These are phyloP conservation scores for Penicillium freii DNA, from an alignment of 2,329 filamentous ascomycete species.

Conservation along the genomic window DNA sequence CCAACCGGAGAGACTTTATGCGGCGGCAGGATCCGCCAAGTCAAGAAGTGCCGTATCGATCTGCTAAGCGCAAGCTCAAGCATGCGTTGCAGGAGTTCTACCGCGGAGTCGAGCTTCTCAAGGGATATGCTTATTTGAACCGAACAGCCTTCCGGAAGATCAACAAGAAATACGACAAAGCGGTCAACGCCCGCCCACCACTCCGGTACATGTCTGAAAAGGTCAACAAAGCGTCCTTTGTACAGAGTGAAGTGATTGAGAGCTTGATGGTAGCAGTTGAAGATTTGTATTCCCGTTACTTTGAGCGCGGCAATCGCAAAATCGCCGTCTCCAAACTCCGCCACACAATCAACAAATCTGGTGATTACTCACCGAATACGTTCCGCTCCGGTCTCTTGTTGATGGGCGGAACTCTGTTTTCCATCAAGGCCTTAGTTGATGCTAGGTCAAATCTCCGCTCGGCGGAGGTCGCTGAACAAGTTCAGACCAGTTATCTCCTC, in stretches of 20 bases:
- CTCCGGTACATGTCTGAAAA: slow-evolving; percentile 86
- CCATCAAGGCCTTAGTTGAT: slow-evolving; percentile 64
- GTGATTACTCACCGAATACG: slow-evolving; percentile 58
- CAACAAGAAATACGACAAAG: slow-evolving; percentile 98
- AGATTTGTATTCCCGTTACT: slow-evolving; percentile 90
- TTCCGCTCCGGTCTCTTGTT: slow-evolving; percentile 65
- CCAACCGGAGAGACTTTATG: slow-evolving; percentile 50
- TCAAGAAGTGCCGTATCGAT: slow-evolving; percentile 71
- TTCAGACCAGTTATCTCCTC: slow-evolving; percentile 66
- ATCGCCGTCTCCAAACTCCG: slow-evolving; percentile 84
- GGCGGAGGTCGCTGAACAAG: slow-evolving; percentile 48
- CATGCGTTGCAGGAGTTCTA: slow-evolving; percentile 90
- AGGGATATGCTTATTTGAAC: slow-evolving; percentile 86
- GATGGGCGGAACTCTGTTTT: slow-evolving; percentile 65
- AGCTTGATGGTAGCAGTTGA: slow-evolving; percentile 76
- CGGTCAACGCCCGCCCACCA: slow-evolving; percentile 71
- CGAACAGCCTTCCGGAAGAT: slow-evolving; percentile 93
- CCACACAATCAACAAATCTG: slow-evolving; percentile 61
- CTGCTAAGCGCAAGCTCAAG: slow-evolving; percentile 89
- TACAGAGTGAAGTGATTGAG: slow-evolving; percentile 82
- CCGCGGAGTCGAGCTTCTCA: slow-evolving; percentile 83
- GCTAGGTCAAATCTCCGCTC: slow-evolving; percentile 54
- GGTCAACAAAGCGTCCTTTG: slow-evolving; percentile 87
- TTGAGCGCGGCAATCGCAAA: slow-evolving; percentile 90
- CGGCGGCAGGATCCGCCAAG: slow-evolving; percentile 47